Evolutionary conservation across 1,139 yeast species (phyloP).

Genomic region (Geotrichum phurueaensis): DNA sequence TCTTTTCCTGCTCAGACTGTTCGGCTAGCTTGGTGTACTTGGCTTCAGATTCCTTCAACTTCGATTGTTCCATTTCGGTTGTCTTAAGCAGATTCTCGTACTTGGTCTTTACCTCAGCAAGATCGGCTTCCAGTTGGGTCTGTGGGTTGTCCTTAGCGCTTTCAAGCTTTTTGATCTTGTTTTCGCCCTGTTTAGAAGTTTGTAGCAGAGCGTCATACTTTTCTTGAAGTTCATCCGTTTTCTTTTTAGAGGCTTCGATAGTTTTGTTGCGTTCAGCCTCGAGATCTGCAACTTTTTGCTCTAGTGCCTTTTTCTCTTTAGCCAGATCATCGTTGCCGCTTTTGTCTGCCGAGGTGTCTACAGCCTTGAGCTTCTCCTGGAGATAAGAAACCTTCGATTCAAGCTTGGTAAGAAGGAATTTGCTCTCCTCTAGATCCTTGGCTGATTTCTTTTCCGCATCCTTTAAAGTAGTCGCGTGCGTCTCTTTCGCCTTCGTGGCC

Average conservation of each 20-base stretch:
- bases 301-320: slow-evolving; percentile 12
- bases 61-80: slow-evolving; percentile 7
- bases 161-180: not conserved
- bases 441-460: slow-evolving; percentile 2
- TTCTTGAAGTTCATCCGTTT: slow-evolving; percentile 24
- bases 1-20: not conserved
- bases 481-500: not conserved
- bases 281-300: slow-evolving; percentile 27
- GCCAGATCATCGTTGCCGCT: slow-evolving; percentile 9
- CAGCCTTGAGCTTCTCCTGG: slow-evolving; percentile 2
- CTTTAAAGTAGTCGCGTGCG: slow-evolving; percentile 5
- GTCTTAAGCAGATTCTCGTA: slow-evolving; percentile 2
- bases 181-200: not conserved
- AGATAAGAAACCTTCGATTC: slow-evolving; percentile 3
- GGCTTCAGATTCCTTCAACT: slow-evolving; percentile 11
- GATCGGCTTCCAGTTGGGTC: not conserved
- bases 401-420: slow-evolving; percentile 2
- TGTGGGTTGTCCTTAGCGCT: not conserved
- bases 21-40: slow-evolving; percentile 24
- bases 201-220: slow-evolving; percentile 9
- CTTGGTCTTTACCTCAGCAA: slow-evolving; percentile 13
- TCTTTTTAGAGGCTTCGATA: slow-evolving; percentile 13
- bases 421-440: slow-evolving; percentile 3
- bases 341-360: slow-evolving; percentile 10
- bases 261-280: slow-evolving; percentile 22